Base-by-base conservation (phyloP, 768 basidiomycete genomes). In the Psilocybe tampanensis region DNA sequence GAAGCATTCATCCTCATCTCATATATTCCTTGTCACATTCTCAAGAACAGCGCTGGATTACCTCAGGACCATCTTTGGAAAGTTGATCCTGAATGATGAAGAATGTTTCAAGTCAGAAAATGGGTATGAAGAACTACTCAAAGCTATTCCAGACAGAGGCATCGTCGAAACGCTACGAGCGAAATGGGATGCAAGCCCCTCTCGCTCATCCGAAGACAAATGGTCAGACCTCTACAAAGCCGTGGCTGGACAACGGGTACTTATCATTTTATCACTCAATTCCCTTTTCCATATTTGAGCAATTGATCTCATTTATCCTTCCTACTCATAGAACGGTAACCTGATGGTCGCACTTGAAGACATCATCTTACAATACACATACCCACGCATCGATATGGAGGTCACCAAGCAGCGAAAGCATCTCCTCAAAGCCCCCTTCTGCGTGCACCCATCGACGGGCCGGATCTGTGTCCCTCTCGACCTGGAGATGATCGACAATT, bases 351-450 rank as follows among this genome's bases (percentile, higher is more conserved):
- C 86, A 3, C 76, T 94, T 75, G 89, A 96, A 69, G 96, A 98
- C 59, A 84, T 98, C 57, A 79, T 97, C 45, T 76, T 99, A 12
- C 90, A 94, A 64, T 98, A 97, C 71, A 96, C 92, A 0, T 99
- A 98, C 72, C 96, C 96, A 1, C 86, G 97, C 12, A 83, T 99
- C 52, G 97, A 99, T 71, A 91, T 92, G 13, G 97, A 99, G 71
- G 97, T 99, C 24, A 95, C 95, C 2, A 96, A 98, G 67, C 93
- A 95, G 68, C 84, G 95, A 48, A 98, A 99, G 75, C 97, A 99
- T 77, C 81, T 99, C 76, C 83, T 99, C 52, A 99, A 99, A 74
- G 90, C 94, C 19, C 97, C 97, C 0, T 99, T 99, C 73, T 97
- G 95, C 68, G 78, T 98, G 0, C 97, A 99, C 72, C 97, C 97